Percentiles rank a stretch among this genome's conserved stretches.
phyloP scores from a whole-genome alignment of 1,284 basidiomycete genomes.

The Porodaedalea pini region DNA sequence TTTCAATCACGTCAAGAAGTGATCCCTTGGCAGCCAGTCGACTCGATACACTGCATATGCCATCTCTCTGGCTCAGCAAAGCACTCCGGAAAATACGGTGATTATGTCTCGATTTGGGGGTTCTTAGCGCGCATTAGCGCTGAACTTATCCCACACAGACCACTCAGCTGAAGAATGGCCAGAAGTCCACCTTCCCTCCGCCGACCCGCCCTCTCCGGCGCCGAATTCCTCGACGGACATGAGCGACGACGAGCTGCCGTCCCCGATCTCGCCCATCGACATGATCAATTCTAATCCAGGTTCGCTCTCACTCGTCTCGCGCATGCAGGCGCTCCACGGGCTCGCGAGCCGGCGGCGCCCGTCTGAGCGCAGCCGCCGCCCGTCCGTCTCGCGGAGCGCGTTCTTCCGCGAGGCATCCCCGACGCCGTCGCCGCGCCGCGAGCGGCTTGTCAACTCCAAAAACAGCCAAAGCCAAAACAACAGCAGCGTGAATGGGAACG shows the following conservation, averaged over 20 bases:
- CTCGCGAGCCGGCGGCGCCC: conserved; percentile 18
- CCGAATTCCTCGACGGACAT: conserved; percentile 4
- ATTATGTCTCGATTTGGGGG: neutral
- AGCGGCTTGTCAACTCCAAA: conserved; percentile 9
- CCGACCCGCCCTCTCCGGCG: conserved; percentile 1
- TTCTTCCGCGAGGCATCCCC: conserved; percentile 19
- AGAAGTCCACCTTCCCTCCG: conserved; percentile 7
- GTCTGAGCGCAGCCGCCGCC: conserved; percentile 10
- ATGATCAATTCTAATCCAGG: conserved; percentile 15
- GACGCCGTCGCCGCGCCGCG: conserved; percentile 12
- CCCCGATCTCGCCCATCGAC: conserved; percentile 16
- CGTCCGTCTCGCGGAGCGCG: conserved; percentile 7
- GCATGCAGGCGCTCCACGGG: conserved; percentile 20
- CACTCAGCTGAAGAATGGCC: conserved; percentile 11
- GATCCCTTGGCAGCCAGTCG: conserved; percentile 18
- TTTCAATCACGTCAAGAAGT: conserved; percentile 19
- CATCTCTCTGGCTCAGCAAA: conserved; percentile 17
- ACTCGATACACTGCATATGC: conserved; percentile 18
- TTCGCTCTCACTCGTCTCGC: conserved; percentile 20
- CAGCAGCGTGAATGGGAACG: neutral
- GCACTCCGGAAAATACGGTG: neutral
- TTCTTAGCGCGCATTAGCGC: neutral
- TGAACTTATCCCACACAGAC: neutral
- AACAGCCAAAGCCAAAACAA: neutral
- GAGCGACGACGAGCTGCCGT: conserved; percentile 11